A percentile compares a stretch with the other conserved stretches of the same genome.
These are phyloP conservation scores for Amphibolis antarctica DNA, from an alignment of 106 monocot genomes.

Conservation along the genomic window DNA sequence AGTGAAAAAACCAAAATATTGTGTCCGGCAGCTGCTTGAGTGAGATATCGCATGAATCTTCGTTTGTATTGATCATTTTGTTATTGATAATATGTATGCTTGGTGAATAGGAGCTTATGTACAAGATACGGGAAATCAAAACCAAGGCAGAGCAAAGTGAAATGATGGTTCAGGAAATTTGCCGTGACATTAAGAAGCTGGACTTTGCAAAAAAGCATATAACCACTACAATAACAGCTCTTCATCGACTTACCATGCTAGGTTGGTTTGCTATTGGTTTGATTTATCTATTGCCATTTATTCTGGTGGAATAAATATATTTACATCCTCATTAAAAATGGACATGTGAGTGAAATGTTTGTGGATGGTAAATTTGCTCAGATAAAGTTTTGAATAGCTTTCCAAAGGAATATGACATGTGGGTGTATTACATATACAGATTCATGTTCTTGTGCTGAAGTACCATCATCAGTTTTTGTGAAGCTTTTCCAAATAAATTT, in stretches of 20 bases:
- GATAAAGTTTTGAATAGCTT: no score
- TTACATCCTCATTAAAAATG: no score
- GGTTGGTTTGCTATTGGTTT: conserved; percentile 25
- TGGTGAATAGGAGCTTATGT: conserved; percentile 62
- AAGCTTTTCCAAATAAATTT: no score
- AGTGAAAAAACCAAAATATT: no score
- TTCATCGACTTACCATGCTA: conserved; percentile 98
- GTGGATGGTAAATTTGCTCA: no score
- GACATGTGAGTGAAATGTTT: no score
- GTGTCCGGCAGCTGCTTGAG: neutral
- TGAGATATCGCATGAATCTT: neutral
- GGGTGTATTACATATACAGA: no score
- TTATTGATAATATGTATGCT: neutral
- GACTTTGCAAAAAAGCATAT: conserved; percentile 99
- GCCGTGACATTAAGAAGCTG: conserved; percentile 93
- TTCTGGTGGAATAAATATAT: no score
- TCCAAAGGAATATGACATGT: no score
- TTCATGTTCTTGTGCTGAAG: no score
- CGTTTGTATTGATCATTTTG: conserved; percentile 7
- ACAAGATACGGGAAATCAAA: conserved; percentile 96
- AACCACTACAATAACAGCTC: conserved; percentile 97
- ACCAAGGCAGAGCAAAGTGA: conserved; percentile 96
- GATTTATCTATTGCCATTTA: no score
- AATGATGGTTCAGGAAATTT: conserved; percentile 99
- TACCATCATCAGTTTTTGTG: no score